Evolutionary conservation across 31 red algal species (phyloP).

Genomic region (Pterothamnion heteromorphum): DNA sequence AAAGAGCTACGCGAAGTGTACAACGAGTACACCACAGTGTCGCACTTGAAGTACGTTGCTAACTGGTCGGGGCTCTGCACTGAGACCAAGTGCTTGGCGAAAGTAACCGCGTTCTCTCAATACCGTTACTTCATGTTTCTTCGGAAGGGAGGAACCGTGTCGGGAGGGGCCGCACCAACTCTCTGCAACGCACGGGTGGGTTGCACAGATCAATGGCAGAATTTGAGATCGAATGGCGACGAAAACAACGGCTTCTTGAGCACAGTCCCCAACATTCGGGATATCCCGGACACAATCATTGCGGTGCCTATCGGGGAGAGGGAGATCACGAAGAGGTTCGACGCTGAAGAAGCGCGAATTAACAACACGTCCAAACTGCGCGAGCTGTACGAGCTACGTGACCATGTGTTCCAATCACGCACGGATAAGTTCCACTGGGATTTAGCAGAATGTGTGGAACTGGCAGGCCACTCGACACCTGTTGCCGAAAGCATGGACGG

Average conservation of each 20-base stretch:
- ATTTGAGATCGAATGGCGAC: background rate
- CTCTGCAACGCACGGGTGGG: background rate
- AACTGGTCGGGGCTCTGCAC: background rate
- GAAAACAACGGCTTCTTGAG: background rate
- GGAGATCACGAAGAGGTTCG: background rate
- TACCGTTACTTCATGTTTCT: background rate
- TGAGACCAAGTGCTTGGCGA: background rate
- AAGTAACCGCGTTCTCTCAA: background rate
- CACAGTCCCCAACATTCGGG: background rate
- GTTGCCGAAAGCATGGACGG: too few species aligned
- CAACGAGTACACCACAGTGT: background rate
- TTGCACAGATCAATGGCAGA: background rate
- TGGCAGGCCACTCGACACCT: too few species aligned
- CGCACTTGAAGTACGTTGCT: background rate
- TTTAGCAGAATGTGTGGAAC: too few species aligned
- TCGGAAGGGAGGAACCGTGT: background rate
- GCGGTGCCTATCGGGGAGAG: background rate
- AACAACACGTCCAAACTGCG: background rate
- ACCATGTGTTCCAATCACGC: background rate
- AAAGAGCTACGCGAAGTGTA: background rate
- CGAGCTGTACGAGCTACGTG: background rate
- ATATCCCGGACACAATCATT: background rate
- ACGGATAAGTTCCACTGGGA: background rate
- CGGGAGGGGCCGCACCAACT: background rate
- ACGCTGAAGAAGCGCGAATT: background rate